A percentile compares a stretch with the other conserved stretches of the same genome.
Evolutionary conservation across 805 yeast species (phyloP).

Genomic region (Phaffomyces opuntiae): DNA sequence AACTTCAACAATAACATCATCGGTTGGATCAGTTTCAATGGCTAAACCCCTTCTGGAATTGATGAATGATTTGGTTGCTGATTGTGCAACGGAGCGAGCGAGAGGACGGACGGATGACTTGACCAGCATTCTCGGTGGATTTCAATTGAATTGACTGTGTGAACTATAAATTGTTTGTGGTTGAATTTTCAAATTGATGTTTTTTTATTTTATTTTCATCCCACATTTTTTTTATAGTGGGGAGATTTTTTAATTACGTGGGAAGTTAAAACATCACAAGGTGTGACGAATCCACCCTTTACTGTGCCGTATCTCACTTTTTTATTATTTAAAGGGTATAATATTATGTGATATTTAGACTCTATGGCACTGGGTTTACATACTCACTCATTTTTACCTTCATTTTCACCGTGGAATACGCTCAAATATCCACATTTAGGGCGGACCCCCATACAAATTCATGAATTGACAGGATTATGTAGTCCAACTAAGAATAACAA

Average conservation of each 20-base stretch:
- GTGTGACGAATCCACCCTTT: too few relatives aligned
- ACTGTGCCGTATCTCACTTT: too few relatives aligned
- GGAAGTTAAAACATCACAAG: conserved; percentile 2
- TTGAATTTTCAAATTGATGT: neutral
- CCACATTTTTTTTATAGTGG: neutral
- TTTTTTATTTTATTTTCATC: neutral
- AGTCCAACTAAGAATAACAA: too few relatives aligned
- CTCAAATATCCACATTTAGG: too few relatives aligned
- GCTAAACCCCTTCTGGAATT: conserved; percentile 21
- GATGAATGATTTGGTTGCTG: conserved; percentile 5
- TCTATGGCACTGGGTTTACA: too few relatives aligned
- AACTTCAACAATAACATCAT: conserved; percentile 33
- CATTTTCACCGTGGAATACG: too few relatives aligned
- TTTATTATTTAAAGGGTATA: too few relatives aligned
- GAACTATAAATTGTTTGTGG: neutral
- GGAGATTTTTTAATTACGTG: conserved; percentile 1
- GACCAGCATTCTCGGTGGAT: conserved; percentile 3
- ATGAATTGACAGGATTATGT: too few relatives aligned
- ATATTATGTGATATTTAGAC: too few relatives aligned
- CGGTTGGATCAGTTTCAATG: conserved; percentile 17
- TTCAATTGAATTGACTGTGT: neutral
- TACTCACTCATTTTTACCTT: too few relatives aligned
- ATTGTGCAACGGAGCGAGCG: conserved; percentile 1
- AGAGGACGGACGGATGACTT: conserved; percentile 16
- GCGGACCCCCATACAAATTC: neutral